A percentile compares a stretch with the other conserved stretches of the same genome.
Evolutionary conservation across 331 rosid genomes (phyloP).

Genomic region (Spiraea crenata): DNA sequence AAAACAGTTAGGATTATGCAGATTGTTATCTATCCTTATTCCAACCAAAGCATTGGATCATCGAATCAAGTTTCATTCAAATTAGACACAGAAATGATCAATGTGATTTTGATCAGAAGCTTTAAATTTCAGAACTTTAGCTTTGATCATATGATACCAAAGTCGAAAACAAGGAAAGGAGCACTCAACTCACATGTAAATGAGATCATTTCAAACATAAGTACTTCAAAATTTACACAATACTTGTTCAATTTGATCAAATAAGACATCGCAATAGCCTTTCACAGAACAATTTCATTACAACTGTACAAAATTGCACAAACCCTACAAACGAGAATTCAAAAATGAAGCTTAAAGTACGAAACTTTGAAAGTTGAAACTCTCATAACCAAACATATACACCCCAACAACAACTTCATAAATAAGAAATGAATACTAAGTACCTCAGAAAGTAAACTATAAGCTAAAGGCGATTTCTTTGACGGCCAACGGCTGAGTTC

Average conservation of each 20-base stretch:
- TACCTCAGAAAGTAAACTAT: background rate
- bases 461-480: background rate
- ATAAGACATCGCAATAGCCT: too few relatives aligned
- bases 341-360: background rate
- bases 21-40: too few relatives aligned
- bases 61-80: too few relatives aligned
- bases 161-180: background rate
- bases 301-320: background rate
- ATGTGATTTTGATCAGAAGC: too few relatives aligned
- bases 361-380: background rate
- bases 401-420: background rate
- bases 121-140: too few relatives aligned
- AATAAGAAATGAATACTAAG: background rate
- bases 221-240: too few relatives aligned
- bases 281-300: too few relatives aligned
- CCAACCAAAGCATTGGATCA: too few relatives aligned
- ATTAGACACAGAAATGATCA: too few relatives aligned
- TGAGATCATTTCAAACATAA: background rate
- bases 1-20: too few relatives aligned
- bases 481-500: background rate
- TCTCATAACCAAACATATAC: background rate
- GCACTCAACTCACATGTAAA: background rate
- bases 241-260: too few relatives aligned
- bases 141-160: too few relatives aligned
- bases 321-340: background rate